phyloP scores from a whole-genome alignment of 2,329 filamentous ascomycete species.

The Exophiala alcalophila region DNA sequence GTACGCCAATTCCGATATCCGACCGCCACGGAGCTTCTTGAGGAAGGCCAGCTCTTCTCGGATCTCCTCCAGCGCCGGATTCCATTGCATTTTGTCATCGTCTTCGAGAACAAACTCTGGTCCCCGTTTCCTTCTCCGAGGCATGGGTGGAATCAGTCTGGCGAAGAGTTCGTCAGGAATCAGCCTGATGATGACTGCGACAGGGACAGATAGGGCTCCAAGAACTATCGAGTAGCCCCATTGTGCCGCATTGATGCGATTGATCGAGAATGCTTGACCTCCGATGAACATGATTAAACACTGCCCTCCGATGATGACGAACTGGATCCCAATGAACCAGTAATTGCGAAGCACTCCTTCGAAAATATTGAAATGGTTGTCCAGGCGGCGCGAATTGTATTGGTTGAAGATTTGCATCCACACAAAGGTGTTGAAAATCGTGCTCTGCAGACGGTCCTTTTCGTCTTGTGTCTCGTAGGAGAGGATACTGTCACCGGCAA shows the following conservation, averaged over 20 bases:
- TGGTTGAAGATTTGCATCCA: conserved; percentile 73
- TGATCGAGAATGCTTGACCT: conserved; percentile 54
- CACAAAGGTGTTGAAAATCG: conserved; percentile 68
- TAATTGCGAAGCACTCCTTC: conserved; percentile 56
- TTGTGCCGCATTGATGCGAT: conserved; percentile 49
- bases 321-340: conserved; percentile 58
- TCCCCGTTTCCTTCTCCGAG: conserved; percentile 21
- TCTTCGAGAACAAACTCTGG: conserved; percentile 36
- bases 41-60: conserved; percentile 63
- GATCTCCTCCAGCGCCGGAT: conserved; percentile 61
- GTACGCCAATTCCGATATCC: conserved; percentile 59
- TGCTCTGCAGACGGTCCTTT: conserved; percentile 52
- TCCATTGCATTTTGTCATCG: conserved; percentile 53
- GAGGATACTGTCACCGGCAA: conserved; percentile 57
- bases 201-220: conserved; percentile 50
- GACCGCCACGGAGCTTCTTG: conserved; percentile 61
- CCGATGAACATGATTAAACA: conserved; percentile 59
- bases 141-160: conserved; percentile 39
- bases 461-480: conserved; percentile 44
- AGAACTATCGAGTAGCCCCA: conserved; percentile 56
- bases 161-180: conserved; percentile 53
- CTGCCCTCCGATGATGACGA: conserved; percentile 58
- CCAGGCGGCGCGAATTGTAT: conserved; percentile 62
- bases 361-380: conserved; percentile 62
- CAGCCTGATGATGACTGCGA: conserved; percentile 49